phyloP scores from a whole-genome alignment of 768 basidiomycete species.

The Rhodosporidiobolus sp. region DNA sequence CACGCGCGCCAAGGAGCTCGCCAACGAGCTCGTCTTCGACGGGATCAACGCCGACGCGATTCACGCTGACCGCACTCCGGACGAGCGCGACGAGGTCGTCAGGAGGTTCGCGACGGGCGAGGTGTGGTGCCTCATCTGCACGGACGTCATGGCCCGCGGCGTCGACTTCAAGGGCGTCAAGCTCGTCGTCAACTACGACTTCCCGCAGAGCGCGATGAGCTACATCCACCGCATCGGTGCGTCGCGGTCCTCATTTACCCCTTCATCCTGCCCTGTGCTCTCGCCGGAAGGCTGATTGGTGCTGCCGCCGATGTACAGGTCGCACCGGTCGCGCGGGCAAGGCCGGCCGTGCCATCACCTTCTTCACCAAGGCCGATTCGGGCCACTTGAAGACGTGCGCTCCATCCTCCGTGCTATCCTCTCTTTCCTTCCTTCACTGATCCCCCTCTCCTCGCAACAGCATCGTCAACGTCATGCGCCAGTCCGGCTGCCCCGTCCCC shows the following conservation, averaged over 20 bases:
- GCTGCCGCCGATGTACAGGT: conserved; percentile 55
- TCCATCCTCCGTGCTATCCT: conserved; percentile 7
- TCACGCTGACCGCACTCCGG: conserved; percentile 82
- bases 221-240: conserved; percentile 92
- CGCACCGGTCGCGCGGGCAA: conserved; percentile 92
- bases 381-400: conserved; percentile 79
- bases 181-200: conserved; percentile 95
- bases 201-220: conserved; percentile 90
- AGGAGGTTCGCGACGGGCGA: conserved; percentile 80
- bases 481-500: conserved; percentile 85
- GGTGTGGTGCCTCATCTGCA: conserved; percentile 92
- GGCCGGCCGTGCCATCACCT: conserved; percentile 89
- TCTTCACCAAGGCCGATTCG: conserved; percentile 90
- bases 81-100: conserved; percentile 81
- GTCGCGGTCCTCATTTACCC: conserved; percentile 22
- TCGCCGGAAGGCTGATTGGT: too few species aligned
- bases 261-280: not conserved
- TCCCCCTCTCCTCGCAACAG: conserved; percentile 50
- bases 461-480: conserved; percentile 90
- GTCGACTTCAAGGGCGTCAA: conserved; percentile 95
- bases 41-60: conserved; percentile 78
- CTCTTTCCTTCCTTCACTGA: conserved; percentile 1
- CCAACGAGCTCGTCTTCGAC: conserved; percentile 77
- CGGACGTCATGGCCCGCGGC: conserved; percentile 95
- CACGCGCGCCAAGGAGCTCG: conserved; percentile 56